Base-by-base conservation (phyloP, 2,329 filamentous ascomycete species). In the Nemania sp. region DNA sequence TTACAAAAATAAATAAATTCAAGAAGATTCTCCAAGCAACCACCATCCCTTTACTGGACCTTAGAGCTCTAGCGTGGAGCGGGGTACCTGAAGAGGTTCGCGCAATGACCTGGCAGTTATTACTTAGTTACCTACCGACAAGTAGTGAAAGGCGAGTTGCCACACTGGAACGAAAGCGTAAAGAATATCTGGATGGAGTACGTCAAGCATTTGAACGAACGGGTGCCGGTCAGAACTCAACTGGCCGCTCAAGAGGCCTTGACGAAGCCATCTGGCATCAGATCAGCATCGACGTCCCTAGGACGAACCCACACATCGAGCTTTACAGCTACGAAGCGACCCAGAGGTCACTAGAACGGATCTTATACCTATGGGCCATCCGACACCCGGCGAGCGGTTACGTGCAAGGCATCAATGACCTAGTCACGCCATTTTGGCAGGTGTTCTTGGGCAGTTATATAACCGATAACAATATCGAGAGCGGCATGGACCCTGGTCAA, bases 181-280 rank as follows among this genome's bases (percentile, higher is more conserved):
- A 93, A 69, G 95, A 99, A 70, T 99, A 99, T 68, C 76, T 97
- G 2, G 94, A 99, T 64, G 94, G 93, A 1, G 93, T 99, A 52
- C 81, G 79, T 54, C 88, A 84, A 71, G 86, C 77, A 1, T 88
- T 89, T 65, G 85, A 90, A 59, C 73, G 88, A 58, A 84, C 86
- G 2, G 83, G 90, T 49, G 70, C 64, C 8, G 71, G 66, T 57
- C 65, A 70, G 26, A 60, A 70, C 12, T 61, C 77, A 1, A 61
- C 73, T 3, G 77, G 80, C 12, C 79, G 80, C 59, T 70, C 77
- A 6, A 75, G 83, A 57, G 93, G 92, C 2, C 75, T 99, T 15
- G 95, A 99, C 64, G 94, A 99, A 75, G 89, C 91, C n/a, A 86
- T 99, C 54, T 99, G 94, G 94, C 94, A 99, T 75, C 94, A 99